Evolutionary conservation across 2,329 filamentous ascomycete genomes (phyloP), one percentile per base, ranked within the genome.

Genomic region (Sporothrix brunneoviolacea): DNA sequence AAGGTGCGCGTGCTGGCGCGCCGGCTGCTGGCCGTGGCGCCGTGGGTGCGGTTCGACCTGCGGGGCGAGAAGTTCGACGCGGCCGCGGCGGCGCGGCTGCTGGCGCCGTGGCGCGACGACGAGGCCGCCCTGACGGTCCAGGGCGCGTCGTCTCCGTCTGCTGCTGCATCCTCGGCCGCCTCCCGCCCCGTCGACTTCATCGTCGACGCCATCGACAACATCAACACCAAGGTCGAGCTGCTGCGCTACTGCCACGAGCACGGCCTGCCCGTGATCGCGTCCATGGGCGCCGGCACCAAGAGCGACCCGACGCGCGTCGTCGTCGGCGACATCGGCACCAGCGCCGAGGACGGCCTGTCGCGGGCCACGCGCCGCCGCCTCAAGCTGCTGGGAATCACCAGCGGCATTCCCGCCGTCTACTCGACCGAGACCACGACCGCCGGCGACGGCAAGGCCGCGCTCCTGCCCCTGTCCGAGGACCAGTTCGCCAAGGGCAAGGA

Each of bases 201-300:
- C n/a, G 81, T 98, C 32, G 93, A 98, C 68, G 94, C 91, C 19
- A 98, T 98, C 58, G 93, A 98, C 68, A 97, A 98, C 64, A 97
- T 98, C 55, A 88, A 95, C 46, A 95, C 89, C 48, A 98, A 98
- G 70, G 91, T 98, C 3, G 86, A 84, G 16, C 72, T 98, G 49
- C 74, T 98, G 36, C 83, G 89, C 61, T 95, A 94, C 69, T 98
- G 93, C 69, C 77, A 91, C 64, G 79, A 83, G 54, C 78, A 89
- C 62, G 74, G 77, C 2, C 72, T 97, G 22, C 84, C 82, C 1
- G 89, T 98, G 24, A 91, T 98, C 55, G 93, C 89, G 15, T 88
- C 89, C 28, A 97, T 97, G 91, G 93, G 93, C 1, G 93, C 93
- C 0, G 93, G 90, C 0, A 96, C 89, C 69, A 98, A 97, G 72